Conservation (phyloP, 768 basidiomycete species). For the Aureoboletus auriporus region DNA sequence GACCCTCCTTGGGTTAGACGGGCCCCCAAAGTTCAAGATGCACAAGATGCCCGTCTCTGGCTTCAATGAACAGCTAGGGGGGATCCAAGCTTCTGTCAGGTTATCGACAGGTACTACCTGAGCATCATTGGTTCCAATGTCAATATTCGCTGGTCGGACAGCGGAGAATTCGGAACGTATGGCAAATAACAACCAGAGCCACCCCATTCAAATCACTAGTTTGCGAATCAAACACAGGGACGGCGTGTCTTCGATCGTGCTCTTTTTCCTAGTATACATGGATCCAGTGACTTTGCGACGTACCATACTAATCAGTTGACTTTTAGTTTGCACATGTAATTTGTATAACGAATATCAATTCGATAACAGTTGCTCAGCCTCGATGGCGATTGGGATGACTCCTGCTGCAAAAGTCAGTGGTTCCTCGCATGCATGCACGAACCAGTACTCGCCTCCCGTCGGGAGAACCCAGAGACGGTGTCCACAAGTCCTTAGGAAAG, state of each 20-base stretch:
- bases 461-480: slow-evolving; percentile 44
- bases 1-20: slow-evolving; percentile 37
- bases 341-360: slow-evolving; percentile 7
- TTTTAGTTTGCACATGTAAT: too few relatives aligned
- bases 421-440: neutral
- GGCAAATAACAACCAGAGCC: slow-evolving; percentile 19
- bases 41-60: slow-evolving; percentile 40
- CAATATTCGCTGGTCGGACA: slow-evolving; percentile 43
- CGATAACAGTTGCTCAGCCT: slow-evolving; percentile 5
- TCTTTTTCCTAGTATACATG: neutral
- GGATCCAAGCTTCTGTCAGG: slow-evolving; percentile 35
- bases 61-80: slow-evolving; percentile 33
- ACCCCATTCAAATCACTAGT: neutral
- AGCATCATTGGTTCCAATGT: slow-evolving; percentile 39
- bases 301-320: too few relatives aligned
- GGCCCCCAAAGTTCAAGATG: slow-evolving; percentile 46
- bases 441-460: slow-evolving; percentile 53
- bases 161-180: slow-evolving; percentile 53
- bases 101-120: slow-evolving; percentile 35
- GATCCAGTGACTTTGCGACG: too few relatives aligned
- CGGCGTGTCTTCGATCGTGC: neutral
- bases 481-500: slow-evolving; percentile 46
- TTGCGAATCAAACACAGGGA: neutral
- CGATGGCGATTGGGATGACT: slow-evolving; percentile 21
- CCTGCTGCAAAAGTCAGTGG: slow-evolving; percentile 15